Evolutionary conservation across 306 rosid species (phyloP).

Genomic region (Benincasa hispida): DNA sequence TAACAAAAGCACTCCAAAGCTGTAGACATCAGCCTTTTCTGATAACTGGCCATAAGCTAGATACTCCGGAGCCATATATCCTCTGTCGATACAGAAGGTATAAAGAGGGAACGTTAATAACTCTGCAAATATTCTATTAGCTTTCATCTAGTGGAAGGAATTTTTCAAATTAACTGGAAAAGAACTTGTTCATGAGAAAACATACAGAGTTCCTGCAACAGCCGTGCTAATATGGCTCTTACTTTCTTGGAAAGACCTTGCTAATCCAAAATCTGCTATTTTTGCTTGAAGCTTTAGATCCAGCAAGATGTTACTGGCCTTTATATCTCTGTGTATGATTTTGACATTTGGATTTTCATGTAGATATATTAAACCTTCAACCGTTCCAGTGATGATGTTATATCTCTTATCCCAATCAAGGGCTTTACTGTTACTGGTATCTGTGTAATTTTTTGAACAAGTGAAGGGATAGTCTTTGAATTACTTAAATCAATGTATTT

Average conservation of each 20-base stretch:
- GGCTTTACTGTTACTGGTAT: slow-evolving; percentile 39
- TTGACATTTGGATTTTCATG: slow-evolving; percentile 56
- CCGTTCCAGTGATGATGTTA: slow-evolving; percentile 53
- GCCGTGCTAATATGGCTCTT: slow-evolving; percentile 91
- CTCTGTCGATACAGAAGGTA: slow-evolving; percentile 28
- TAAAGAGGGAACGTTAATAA: background rate
- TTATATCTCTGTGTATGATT: slow-evolving; percentile 90
- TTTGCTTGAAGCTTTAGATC: slow-evolving; percentile 66
- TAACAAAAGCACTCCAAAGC: slow-evolving; percentile 69
- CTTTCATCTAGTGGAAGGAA: background rate
- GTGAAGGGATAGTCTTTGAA: background rate
- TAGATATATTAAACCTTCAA: slow-evolving; percentile 76
- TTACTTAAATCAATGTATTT: background rate
- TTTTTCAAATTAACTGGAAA: background rate
- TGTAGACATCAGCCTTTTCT: slow-evolving; percentile 78
- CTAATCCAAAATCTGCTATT: slow-evolving; percentile 96
- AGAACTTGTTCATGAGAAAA: background rate
- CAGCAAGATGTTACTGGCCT: slow-evolving; percentile 78
- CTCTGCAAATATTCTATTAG: background rate
- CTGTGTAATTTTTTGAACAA: slow-evolving; percentile 20
- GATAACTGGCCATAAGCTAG: slow-evolving; percentile 88
- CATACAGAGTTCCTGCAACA: slow-evolving; percentile 90
- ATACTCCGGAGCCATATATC: slow-evolving; percentile 96
- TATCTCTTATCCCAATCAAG: slow-evolving; percentile 76
- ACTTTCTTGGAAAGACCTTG: slow-evolving; percentile 77